Percentiles rank a stretch among this genome's conserved stretches.
phyloP scores from a whole-genome alignment of 1,284 basidiomycete species.

The Pholiota adiposa region DNA sequence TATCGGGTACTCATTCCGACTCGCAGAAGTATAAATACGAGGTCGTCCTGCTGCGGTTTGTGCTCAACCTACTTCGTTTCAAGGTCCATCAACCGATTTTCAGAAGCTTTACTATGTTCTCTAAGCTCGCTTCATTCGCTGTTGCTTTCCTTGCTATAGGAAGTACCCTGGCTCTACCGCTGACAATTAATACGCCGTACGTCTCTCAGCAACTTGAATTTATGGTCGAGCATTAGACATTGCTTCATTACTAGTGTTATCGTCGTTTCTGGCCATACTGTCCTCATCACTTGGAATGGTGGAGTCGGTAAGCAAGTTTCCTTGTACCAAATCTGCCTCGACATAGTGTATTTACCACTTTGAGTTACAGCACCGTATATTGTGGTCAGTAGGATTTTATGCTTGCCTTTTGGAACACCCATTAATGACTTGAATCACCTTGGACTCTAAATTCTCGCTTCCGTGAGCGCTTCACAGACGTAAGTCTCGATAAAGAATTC shows the following conservation, averaged over 20 bases:
- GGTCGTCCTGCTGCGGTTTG: not conserved
- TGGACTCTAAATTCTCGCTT: not conserved
- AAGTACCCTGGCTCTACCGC: not conserved
- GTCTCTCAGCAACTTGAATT: not conserved
- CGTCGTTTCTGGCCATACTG: not conserved
- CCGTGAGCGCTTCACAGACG: not conserved
- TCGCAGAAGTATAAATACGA: not conserved
- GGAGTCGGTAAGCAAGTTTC: not conserved
- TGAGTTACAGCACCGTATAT: not conserved
- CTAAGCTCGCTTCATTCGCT: not conserved
- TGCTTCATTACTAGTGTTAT: not conserved
- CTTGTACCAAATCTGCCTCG: too few relatives aligned
- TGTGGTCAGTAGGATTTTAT: not conserved
- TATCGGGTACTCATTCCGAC: too few relatives aligned
- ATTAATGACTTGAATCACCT: too few relatives aligned
- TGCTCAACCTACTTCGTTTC: not conserved
- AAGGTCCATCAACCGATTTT: not conserved
- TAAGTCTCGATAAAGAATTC: not conserved
- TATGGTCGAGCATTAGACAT: not conserved
- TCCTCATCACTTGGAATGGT: conserved; percentile 5
- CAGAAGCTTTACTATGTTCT: not conserved
- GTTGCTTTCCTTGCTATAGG: not conserved
- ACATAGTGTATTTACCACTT: not conserved
- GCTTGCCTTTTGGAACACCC: too few relatives aligned
- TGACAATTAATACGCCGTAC: not conserved